Conservation (phyloP, 768 basidiomycete species). For the Lyophyllum shimeji region DNA sequence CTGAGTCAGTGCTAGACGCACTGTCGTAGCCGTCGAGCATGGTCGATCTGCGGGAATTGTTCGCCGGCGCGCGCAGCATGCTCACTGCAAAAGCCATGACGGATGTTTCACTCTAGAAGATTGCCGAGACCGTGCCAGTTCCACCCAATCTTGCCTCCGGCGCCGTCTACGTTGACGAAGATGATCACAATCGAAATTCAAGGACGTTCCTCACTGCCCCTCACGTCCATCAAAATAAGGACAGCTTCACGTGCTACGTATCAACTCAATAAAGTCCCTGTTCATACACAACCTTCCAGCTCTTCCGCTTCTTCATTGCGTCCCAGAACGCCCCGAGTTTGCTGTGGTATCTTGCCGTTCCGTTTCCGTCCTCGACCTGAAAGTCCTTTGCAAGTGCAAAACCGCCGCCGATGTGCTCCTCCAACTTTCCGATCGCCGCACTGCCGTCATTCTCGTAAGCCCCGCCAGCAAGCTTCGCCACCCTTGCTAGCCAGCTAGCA, state of each 20-base stretch:
- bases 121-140: neutral
- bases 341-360: conserved; percentile 23
- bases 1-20: conserved; percentile 44
- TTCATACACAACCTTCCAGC: conserved; percentile 69
- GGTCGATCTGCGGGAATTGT: conserved; percentile 19
- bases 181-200: conserved; percentile 5
- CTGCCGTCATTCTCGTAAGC: conserved; percentile 48
- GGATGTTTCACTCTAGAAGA: conserved; percentile 2
- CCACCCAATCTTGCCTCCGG: conserved; percentile 11
- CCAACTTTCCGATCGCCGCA: conserved; percentile 48
- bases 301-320: conserved; percentile 56
- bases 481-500: conserved; percentile 67
- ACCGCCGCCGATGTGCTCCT: conserved; percentile 47
- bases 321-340: conserved; percentile 79
- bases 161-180: conserved; percentile 15
- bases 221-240: conserved; percentile 10
- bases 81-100: conserved; percentile 24
- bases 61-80: conserved; percentile 21
- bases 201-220: conserved; percentile 3
- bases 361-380: conserved; percentile 27
- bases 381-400: conserved; percentile 45
- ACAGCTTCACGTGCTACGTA: conserved; percentile 10
- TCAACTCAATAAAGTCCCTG: conserved; percentile 40
- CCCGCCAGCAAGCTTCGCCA: conserved; percentile 61
- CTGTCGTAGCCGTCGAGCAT: conserved; percentile 43